A percentile compares a stretch with the other conserved stretches of the same genome.
These are phyloP conservation scores for Naegleria gruberi DNA, from an alignment of 208 protist genomes.

Conservation along the genomic window DNA sequence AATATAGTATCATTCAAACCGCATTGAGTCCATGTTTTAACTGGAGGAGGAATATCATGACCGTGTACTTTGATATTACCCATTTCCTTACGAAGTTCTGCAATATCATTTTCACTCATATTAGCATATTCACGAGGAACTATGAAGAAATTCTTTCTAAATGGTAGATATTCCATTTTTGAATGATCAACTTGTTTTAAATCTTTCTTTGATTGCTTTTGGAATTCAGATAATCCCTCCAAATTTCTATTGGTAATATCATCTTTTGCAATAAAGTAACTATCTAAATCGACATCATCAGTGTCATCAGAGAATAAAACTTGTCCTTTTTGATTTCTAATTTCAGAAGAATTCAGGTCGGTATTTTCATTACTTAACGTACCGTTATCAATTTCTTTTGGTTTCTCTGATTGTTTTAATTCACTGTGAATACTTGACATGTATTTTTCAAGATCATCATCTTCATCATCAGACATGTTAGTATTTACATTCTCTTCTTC, in stretches of 20 bases:
- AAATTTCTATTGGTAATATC: background rate
- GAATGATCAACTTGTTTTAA: slow-evolving; percentile 34
- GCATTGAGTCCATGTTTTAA: slow-evolving; percentile 63
- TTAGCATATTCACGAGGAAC: slow-evolving; percentile 55
- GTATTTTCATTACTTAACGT: background rate
- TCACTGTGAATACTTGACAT: background rate
- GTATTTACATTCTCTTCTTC: background rate
- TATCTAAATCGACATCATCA: background rate
- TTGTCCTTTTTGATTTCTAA: background rate
- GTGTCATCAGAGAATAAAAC: background rate
- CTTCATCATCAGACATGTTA: background rate
- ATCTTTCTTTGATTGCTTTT: slow-evolving; percentile 24
- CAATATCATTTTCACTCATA: slow-evolving; percentile 53
- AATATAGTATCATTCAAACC: slow-evolving; percentile 66
- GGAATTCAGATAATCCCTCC: background rate
- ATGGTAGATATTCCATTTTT: slow-evolving; percentile 28
- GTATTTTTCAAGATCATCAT: background rate
- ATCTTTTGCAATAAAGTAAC: background rate
- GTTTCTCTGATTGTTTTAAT: background rate
- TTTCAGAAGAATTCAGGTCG: background rate
- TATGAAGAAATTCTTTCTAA: slow-evolving; percentile 68
- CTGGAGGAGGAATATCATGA: slow-evolving; percentile 50
- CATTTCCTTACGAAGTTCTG: slow-evolving; percentile 54
- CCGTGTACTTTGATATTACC: slow-evolving; percentile 64
- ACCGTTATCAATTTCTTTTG: background rate